Percentiles rank a stretch among this genome's conserved stretches.
phyloP scores from a whole-genome alignment of 768 basidiomycete genomes.

The Leccinellum albellum region DNA sequence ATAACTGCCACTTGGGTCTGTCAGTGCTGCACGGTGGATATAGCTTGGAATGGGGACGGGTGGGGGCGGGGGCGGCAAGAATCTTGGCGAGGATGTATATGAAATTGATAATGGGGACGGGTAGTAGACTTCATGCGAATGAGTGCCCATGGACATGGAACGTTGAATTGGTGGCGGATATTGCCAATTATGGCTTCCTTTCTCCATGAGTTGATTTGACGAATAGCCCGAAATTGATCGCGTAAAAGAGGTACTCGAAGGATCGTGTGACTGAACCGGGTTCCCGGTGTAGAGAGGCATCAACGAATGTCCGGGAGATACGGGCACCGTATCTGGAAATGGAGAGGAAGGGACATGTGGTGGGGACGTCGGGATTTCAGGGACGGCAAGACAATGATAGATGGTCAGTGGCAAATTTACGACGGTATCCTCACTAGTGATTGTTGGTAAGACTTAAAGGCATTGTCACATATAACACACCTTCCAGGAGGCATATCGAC shows the following conservation, averaged over 20 bases:
- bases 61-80: constrained; percentile 27
- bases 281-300: constrained; percentile 10
- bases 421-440: constrained; percentile 62
- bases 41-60: constrained; percentile 20
- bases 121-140: constrained; percentile 29
- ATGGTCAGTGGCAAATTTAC: constrained; percentile 62
- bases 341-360: constrained; percentile 10
- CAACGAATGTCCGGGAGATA: constrained; percentile 15
- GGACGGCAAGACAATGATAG: constrained; percentile 59
- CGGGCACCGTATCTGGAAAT: constrained; percentile 18
- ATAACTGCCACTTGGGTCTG: constrained; percentile 11
- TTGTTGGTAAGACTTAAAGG: constrained; percentile 8
- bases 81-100: constrained; percentile 18
- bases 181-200: constrained; percentile 18
- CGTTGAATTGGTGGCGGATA: constrained; percentile 41
- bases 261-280: constrained; percentile 7
- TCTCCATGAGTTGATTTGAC: constrained; percentile 4
- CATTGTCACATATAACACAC: constrained; percentile 36
- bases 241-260: constrained; percentile 5
- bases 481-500: constrained; percentile 65
- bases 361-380: constrained; percentile 35
- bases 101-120: constrained; percentile 36
- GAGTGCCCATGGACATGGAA: constrained; percentile 50
- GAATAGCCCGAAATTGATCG: constrained; percentile 5
- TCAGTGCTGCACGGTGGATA: constrained; percentile 12